Evolutionary conservation across 208 protist genomes (phyloP).

Genomic region (Borovskyia barvae): DNA sequence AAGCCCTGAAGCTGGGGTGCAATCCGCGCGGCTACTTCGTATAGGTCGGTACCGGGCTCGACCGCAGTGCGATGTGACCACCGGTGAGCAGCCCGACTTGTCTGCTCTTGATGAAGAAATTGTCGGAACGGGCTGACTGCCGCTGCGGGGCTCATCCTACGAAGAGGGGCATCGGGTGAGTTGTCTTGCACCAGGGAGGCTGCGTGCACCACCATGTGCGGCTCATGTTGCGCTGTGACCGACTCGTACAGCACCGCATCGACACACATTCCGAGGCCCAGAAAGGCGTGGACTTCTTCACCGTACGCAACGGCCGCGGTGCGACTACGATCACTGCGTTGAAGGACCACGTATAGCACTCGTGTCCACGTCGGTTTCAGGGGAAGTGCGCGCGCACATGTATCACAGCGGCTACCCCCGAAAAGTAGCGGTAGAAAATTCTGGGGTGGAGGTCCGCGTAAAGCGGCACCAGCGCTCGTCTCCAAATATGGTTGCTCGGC

Average conservation of each 20-base stretch:
- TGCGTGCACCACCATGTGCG: slow-evolving; percentile 50
- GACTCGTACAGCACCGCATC: slow-evolving; percentile 38
- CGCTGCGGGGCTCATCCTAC: neutral
- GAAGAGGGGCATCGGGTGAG: neutral
- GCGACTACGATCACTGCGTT: slow-evolving; percentile 23
- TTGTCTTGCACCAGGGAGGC: neutral
- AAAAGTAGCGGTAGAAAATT: slow-evolving; percentile 24
- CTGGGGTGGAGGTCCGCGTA: neutral
- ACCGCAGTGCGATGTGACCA: neutral
- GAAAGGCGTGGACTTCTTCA: slow-evolving; percentile 27
- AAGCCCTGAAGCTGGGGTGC: slow-evolving; percentile 59
- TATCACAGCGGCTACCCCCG: slow-evolving; percentile 19
- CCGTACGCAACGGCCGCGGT: slow-evolving; percentile 53
- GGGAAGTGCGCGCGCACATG: slow-evolving; percentile 27
- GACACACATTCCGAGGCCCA: slow-evolving; percentile 32
- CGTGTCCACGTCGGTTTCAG: slow-evolving; percentile 24
- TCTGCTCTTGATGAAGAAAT: slow-evolving; percentile 4
- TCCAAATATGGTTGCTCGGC: too few species aligned
- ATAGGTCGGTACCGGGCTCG: slow-evolving; percentile 10
- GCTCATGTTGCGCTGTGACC: slow-evolving; percentile 32
- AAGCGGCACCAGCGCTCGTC: too few species aligned
- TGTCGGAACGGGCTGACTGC: neutral
- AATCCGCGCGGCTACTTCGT: slow-evolving; percentile 25
- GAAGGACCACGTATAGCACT: slow-evolving; percentile 33
- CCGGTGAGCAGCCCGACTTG: neutral